phyloP scores from a whole-genome alignment of 179 eudicot species.

The Vitellaria paradoxa region DNA sequence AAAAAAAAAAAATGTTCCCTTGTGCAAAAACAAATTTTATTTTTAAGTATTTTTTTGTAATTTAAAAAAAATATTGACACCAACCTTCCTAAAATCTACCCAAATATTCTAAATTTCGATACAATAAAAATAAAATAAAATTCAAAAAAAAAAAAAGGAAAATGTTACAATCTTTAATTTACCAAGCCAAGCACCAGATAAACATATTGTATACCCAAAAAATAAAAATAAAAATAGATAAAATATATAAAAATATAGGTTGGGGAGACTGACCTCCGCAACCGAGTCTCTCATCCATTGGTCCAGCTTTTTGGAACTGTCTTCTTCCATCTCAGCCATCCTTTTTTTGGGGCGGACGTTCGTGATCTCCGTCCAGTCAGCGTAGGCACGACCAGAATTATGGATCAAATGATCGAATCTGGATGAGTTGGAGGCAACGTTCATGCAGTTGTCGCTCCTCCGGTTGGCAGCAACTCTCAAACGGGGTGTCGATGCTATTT shows the following conservation, averaged over 20 bases:
- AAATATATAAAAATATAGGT: neutral
- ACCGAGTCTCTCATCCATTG: constrained; percentile 41
- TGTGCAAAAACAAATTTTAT: too few relatives aligned
- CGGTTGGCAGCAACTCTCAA: neutral
- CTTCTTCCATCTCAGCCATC: constrained; percentile 7
- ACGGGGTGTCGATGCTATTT: neutral
- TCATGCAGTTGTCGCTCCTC: neutral
- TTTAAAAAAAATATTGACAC: too few relatives aligned
- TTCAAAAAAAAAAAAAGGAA: too few relatives aligned
- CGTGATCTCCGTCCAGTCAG: constrained; percentile 4
- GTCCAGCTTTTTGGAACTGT: constrained; percentile 28
- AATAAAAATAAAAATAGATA: too few relatives aligned
- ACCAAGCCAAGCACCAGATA: too few relatives aligned
- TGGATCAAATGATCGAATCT: neutral
- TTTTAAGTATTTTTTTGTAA: too few relatives aligned
- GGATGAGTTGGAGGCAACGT: neutral
- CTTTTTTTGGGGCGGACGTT: neutral
- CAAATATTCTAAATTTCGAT: too few relatives aligned
- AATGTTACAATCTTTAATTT: too few relatives aligned
- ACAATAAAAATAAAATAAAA: too few relatives aligned
- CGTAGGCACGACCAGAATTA: neutral
- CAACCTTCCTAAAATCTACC: too few relatives aligned
- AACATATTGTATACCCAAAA: too few relatives aligned
- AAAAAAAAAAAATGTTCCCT: too few relatives aligned
- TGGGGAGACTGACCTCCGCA: constrained; percentile 29